Evolutionary conservation across 106 monocot species (phyloP), one percentile per base, ranked within the genome.

Genomic region (Alisma plantagoaquatica): DNA sequence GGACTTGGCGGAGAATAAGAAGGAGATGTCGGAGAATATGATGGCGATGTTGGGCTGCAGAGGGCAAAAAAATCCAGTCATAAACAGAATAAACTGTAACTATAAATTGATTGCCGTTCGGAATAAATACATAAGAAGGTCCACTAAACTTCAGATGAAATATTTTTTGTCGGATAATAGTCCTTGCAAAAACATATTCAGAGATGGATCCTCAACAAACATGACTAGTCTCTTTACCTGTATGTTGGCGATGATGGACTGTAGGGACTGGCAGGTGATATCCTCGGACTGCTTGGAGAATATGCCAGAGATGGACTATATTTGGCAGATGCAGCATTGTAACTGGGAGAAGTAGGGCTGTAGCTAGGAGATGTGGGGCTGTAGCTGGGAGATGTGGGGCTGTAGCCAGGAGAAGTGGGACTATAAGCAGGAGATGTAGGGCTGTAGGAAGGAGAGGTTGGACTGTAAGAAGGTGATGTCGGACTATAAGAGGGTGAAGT

Each of bases 21-120:
- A 18, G 84, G 96, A 12, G 89, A 98, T 33, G 96, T 85, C 29
- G 96, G 89, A 24, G 96, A 98, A 71, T 82, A 85, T n/a, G 96
- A 57, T 21, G 78, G 84, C 20, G 96, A 84, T 44, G 96, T 90
- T 49, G 96, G 84, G 64, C 96, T 98, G 56, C 51, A 70, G 63
- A 26, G 72, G 32, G 20, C 17, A 38, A 17, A 26, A 17, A 18
- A 21, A 10, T n/a, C n/a, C n/a, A n/a, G n/a, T n/a, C n/a, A n/a
- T n/a, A n/a, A n/a, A n/a, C n/a, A n/a, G n/a, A n/a, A n/a, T n/a
- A n/a, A n/a, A n/a, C n/a, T n/a, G n/a, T n/a, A n/a, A n/a, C n/a
- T n/a, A n/a, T n/a, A n/a, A n/a, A n/a, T n/a, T n/a, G n/a, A n/a
- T n/a, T n/a, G n/a, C n/a, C n/a, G n/a, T n/a, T n/a, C n/a, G n/a